Base-by-base conservation (phyloP, 441 rosid species). In the Breynia disticha region DNA sequence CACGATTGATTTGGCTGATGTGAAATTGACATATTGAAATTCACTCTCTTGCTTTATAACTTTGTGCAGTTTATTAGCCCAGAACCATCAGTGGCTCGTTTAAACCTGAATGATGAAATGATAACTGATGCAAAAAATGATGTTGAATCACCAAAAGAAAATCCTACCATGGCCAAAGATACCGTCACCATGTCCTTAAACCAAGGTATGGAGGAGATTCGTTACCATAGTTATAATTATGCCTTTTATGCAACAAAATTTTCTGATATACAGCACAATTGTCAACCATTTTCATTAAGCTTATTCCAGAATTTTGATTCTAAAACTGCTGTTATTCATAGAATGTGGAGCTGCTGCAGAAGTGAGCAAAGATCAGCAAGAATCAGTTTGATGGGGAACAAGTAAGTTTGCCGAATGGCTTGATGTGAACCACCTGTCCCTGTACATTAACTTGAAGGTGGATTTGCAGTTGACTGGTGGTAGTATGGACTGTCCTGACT, bases 101-200 rank as follows among this genome's bases (percentile, higher is more conserved):
- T 75, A 71, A 77, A 79, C 63, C 60, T 71, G 45, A 77, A 78
- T 22, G 76, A 70, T 52, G 76, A 57, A 51, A 69, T 59, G 67
- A 54, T 52, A 46, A 66, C 54, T 67, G 82, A 77, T 68, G 65
- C 65, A 16, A 71, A 73, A 48, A 76, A 72, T 64, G 64, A 70
- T 51, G 35, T 53, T 53, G 84, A 74, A 17, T 52, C 70, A 65
- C 56, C 55, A 0, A 76, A 69, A 43, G 87, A 79, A 53, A 63
- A 55, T 58, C 19, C 67, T 55, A 50, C 50, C n/a, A 24, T 19
- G 24, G 64, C 58, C 16, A 62, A 52, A 41, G 73, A 53, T 48
- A n/a, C 70, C 43, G 49, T 41, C 28, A 41, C 50, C 17, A 64
- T 62, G 12, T 55, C 69, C 2, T 47, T 48, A 53, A 80, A 52